A percentile compares a stretch with the other conserved stretches of the same genome.
These are phyloP conservation scores for Coemansia umbellata DNA, from an alignment of 192 early-diverging fungal genomes.

Conservation along the genomic window DNA sequence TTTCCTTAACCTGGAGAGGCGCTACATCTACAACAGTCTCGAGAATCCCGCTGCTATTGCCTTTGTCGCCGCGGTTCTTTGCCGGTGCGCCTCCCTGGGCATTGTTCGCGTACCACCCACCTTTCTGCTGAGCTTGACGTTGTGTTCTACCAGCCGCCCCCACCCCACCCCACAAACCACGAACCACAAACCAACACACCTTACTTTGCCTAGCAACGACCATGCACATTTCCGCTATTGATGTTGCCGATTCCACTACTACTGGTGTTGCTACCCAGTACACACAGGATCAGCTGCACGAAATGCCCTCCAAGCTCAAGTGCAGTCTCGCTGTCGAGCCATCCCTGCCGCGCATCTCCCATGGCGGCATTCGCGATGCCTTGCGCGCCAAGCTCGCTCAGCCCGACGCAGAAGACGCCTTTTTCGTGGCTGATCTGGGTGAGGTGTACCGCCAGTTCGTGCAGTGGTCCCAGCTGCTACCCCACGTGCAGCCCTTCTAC, in stretches of 20 bases:
- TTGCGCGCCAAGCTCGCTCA: conserved; percentile 37
- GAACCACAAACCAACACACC: no score
- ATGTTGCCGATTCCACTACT: no score
- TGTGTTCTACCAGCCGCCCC: no score
- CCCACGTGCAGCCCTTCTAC: conserved; percentile 94
- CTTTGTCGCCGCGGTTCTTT: conserved; percentile 26
- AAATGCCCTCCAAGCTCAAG: conserved; percentile 20
- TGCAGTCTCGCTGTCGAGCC: neutral
- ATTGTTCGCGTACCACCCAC: conserved; percentile 8
- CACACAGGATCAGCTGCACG: conserved; percentile 9
- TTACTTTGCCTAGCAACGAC: neutral
- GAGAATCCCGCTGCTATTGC: conserved; percentile 17
- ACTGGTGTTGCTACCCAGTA: no score
- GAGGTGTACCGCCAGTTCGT: conserved; percentile 83
- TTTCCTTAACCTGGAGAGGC: conserved; percentile 24
- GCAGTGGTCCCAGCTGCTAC: conserved; percentile 79
- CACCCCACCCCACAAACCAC: no score
- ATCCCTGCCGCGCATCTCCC: conserved; percentile 5
- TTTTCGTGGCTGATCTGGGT: conserved; percentile 93
- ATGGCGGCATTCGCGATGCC: conserved; percentile 27
- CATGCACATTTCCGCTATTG: conserved; percentile 13
- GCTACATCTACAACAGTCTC: conserved; percentile 5
- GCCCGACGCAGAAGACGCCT: conserved; percentile 78
- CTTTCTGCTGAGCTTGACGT: no score
- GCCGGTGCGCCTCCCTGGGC: conserved; percentile 41